Percentiles rank a stretch among this genome's conserved stretches.
Evolutionary conservation across 306 rosid genomes (phyloP).

Genomic region (Fragaria vesca): DNA sequence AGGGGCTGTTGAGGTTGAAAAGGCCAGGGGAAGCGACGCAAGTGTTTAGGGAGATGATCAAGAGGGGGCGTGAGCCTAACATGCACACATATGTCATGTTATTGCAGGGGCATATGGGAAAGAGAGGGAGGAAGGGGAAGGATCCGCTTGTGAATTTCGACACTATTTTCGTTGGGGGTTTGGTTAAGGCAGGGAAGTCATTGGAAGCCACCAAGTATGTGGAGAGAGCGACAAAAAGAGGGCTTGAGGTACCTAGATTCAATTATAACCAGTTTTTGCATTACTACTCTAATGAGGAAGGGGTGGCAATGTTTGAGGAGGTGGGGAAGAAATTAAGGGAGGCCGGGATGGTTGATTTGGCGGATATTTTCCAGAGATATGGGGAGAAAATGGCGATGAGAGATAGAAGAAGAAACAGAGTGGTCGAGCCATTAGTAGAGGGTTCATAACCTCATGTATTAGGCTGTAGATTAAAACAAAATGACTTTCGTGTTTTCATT

Average conservation of each 20-base stretch:
- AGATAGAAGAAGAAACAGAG: slow-evolving; percentile 55
- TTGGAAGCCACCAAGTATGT: slow-evolving; percentile 75
- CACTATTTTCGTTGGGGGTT: slow-evolving; percentile 77
- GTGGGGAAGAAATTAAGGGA: slow-evolving; percentile 71
- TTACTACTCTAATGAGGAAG: slow-evolving; percentile 75
- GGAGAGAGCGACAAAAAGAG: slow-evolving; percentile 66
- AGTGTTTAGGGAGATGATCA: slow-evolving; percentile 77
- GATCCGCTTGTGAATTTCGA: slow-evolving; percentile 76
- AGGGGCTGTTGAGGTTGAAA: slow-evolving; percentile 68
- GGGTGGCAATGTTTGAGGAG: slow-evolving; percentile 74
- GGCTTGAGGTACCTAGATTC: slow-evolving; percentile 84
- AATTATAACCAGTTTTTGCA: slow-evolving; percentile 78
- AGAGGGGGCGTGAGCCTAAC: slow-evolving; percentile 44
- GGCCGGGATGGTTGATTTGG: slow-evolving; percentile 80
- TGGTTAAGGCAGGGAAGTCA: slow-evolving; percentile 42
- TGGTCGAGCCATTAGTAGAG: not conserved
- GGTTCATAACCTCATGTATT: not conserved
- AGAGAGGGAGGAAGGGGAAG: slow-evolving; percentile 57
- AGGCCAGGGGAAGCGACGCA: slow-evolving; percentile 71
- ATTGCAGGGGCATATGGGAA: slow-evolving; percentile 74
- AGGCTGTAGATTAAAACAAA: not conserved
- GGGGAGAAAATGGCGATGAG: slow-evolving; percentile 84
- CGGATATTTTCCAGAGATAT: slow-evolving; percentile 73
- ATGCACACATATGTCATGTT: slow-evolving; percentile 86
- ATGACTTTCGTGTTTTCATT: not conserved